Evolutionary conservation across 1,284 basidiomycete genomes (phyloP), one percentile per base, ranked within the genome.

Genomic region (Puccinia polysora): DNA sequence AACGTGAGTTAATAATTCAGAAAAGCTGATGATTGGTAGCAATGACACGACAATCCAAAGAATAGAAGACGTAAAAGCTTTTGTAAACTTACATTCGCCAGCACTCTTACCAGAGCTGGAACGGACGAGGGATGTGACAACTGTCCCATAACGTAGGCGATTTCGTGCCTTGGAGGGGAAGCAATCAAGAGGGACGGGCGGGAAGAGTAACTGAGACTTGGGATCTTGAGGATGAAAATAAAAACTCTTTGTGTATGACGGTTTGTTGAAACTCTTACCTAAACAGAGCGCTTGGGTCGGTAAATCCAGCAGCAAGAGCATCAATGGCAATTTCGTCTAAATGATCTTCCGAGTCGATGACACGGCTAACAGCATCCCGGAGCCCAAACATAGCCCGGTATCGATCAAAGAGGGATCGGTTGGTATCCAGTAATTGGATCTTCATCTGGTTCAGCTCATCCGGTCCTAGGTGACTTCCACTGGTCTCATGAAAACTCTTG

Each of bases 321-420:
- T 91, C 86, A 12, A 99, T 89, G 0, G 95, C 94, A 1, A 76
- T 67, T 80, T 78, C 14, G 76, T 77, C 14, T 75, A 10, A 82
- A 82, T 5, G 73, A 72, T 0, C 88, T 88, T 32, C 20, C 23
- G 43, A 23, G n/a, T 32, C 47, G 18, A 30, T 10, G 3, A 30
- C 52, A 4, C 52, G 34, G 34, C 59, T 47, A 15, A 59, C 90
- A 90, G 60, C 89, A 80, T 97, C 94, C 32, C 96, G 87, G 56
- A 99, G 84, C 0, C 91, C 89, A 79, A 99, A 98, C 96, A 99
- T 98, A 50, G 96, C 95, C 15, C 96, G 87, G 80, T 99, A 99
- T 43, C 96, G 87, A 76, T 93, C 87, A 78, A 98, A 99, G 0
- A 99, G 85, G 0, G 90, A 85, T 0, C 89, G 81, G 4, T 81